Base-by-base conservation (phyloP, 148 eudicot genomes). In the Polygonum aviculare region DNA sequence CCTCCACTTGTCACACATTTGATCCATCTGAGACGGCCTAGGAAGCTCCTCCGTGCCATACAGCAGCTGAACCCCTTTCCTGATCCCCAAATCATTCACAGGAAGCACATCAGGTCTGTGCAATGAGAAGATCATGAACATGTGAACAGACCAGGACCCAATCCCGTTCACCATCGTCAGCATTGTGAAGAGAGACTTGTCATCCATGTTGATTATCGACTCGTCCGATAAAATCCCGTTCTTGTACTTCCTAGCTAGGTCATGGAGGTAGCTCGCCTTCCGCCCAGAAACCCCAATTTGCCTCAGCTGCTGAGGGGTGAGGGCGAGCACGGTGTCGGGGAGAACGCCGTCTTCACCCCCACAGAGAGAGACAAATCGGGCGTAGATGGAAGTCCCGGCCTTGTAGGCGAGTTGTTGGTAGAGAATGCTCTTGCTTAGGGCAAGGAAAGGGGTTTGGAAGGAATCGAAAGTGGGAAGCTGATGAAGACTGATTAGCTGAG, bases 341-440 rank as follows among this genome's bases (percentile, higher is more conserved):
- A 79, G 2, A 7, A 88, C 87, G 0, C 77, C 77, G 0, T 71
- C 16, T 22, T 86, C 86, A 11, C 88, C 89, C 15, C 87, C 86
- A 21, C 91, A 88, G 8, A 88, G 81, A 1, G 84, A 33, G 35
- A 86, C 78, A 65, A 88, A 88, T 16, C 91, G 87, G 12, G 87
- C 85, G 84, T 86, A 88, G 76, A 86, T 86, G 2, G 87, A 82
- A 0, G 84, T 80, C 7, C 84, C 91, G 40, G 91, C 91, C 63
- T 86, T 88, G 81, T 76, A 88, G 0, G 91, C 91, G n/a, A 88
- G 82, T 35, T 88, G 91, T 55, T 88, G 91, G 78, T 88, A 88
- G 74, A 88, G 80, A 74, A 88, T 88, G 77, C 83, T 79, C 63
- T 76, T 86, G 72, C 84, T 41, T 35, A 88, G 79, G 80, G 91